Evolutionary conservation across 305 asterid species (phyloP).

Genomic region (Fraxinus xanthoxyloides): DNA sequence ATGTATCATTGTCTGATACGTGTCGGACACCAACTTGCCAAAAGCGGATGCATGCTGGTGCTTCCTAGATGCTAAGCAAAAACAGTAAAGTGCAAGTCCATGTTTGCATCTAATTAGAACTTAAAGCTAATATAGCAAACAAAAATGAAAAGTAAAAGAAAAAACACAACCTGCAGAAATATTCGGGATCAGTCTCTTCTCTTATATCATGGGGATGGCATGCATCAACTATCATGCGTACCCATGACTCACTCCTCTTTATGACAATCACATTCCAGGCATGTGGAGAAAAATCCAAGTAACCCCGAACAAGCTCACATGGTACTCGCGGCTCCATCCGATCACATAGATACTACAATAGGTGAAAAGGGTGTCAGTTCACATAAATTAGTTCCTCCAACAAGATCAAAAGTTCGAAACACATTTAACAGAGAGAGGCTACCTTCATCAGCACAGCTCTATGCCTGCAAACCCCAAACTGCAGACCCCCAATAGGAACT

Average conservation of each 20-base stretch:
- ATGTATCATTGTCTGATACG: background rate
- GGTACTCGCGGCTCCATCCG: constrained; percentile 81
- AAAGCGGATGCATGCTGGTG: background rate
- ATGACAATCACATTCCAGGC: constrained; percentile 89
- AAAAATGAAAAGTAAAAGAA: background rate
- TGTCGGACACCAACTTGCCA: background rate
- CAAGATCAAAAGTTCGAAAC: constrained; percentile 15
- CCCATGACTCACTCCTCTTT: constrained; percentile 54
- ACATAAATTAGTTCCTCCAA: constrained; percentile 7
- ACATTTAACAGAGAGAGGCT: constrained; percentile 9
- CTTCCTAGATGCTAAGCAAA: background rate
- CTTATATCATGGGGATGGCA: constrained; percentile 90
- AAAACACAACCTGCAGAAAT: constrained; percentile 60
- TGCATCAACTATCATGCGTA: constrained; percentile 91
- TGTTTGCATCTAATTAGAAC: background rate
- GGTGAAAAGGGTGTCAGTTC: constrained; percentile 24
- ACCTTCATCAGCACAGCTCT: constrained; percentile 97
- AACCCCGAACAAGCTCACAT: constrained; percentile 96
- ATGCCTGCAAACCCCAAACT: constrained; percentile 93
- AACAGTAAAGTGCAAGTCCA: background rate
- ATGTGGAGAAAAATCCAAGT: constrained; percentile 88
- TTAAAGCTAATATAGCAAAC: background rate
- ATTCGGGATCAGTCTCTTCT: constrained; percentile 83
- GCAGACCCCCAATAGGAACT: constrained; percentile 87
- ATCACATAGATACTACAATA: constrained; percentile 79